These are phyloP conservation scores for Emergomyces orientalis DNA, from an alignment of 2,329 filamentous ascomycete genomes.

Conservation along the genomic window DNA sequence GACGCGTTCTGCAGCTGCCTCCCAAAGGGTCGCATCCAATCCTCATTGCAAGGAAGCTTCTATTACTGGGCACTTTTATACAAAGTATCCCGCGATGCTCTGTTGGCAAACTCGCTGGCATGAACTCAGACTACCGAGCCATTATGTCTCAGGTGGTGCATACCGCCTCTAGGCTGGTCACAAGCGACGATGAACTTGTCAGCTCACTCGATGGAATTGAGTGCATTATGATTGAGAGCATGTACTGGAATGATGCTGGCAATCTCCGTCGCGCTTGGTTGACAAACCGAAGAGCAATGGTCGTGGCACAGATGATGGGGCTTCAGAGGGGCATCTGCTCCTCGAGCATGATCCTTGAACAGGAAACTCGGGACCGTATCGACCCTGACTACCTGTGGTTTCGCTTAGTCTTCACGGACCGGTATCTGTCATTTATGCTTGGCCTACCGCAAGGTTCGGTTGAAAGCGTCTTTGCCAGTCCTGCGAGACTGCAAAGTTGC, in stretches of 20 bases:
- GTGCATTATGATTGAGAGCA: conserved; percentile 36
- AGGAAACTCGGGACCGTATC: conserved; percentile 11
- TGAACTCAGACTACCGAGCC: conserved; percentile 4
- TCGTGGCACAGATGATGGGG: conserved; percentile 36
- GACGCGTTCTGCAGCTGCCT: conserved; percentile 30
- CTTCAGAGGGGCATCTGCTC: conserved; percentile 26
- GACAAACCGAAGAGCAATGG: conserved; percentile 31
- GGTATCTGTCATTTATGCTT: conserved; percentile 34
- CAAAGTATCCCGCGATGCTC: conserved; percentile 37
- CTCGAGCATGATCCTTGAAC: conserved; percentile 12
- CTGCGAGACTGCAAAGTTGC: conserved; percentile 25
- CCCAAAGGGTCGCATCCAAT: conserved; percentile 38
- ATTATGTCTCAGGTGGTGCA: conserved; percentile 26
- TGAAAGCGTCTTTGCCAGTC: conserved; percentile 15
- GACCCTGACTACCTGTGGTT: conserved; percentile 30
- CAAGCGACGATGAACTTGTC: conserved; percentile 32
- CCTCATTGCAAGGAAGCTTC: conserved; percentile 40
- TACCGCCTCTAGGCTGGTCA: conserved; percentile 26
- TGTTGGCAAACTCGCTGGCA: conserved; percentile 14
- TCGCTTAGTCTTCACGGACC: conserved; percentile 31
- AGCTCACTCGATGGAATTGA: conserved; percentile 34
- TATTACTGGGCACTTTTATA: conserved; percentile 40
- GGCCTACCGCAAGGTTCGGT: conserved; percentile 29
- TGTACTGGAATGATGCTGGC: conserved; percentile 32
- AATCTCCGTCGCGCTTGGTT: conserved; percentile 37